Percentiles rank a stretch among this genome's conserved stretches.
These are phyloP conservation scores for Penicillium longicatenatum DNA, from an alignment of 495 filamentous ascomycete genomes.

Conservation along the genomic window DNA sequence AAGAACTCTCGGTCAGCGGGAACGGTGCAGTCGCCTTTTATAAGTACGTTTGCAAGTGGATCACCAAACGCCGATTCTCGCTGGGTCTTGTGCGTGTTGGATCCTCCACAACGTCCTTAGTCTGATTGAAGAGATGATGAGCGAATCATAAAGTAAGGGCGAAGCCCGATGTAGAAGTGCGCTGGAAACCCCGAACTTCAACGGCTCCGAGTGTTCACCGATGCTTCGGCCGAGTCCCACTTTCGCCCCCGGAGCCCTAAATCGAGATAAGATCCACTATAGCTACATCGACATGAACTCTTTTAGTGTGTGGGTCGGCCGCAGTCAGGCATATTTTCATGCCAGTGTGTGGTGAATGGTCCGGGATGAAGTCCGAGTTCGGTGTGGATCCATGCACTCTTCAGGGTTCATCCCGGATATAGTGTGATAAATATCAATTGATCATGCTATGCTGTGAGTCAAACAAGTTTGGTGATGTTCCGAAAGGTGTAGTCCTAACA, in stretches of 20 bases:
- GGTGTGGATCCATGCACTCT: no score
- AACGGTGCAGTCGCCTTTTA: neutral
- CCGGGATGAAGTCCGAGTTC: no score
- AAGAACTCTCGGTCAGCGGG: neutral
- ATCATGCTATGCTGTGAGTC: no score
- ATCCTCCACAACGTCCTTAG: neutral
- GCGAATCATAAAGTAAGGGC: neutral
- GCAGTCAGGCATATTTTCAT: no score
- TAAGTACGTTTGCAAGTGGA: neutral
- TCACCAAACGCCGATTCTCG: slow-evolving; percentile 2
- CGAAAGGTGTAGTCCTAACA: no score
- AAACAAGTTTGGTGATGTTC: no score
- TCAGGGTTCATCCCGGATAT: no score
- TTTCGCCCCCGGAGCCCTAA: neutral
- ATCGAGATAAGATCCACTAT: slow-evolving; percentile 5
- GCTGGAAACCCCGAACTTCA: neutral
- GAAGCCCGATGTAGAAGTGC: neutral
- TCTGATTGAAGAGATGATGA: neutral
- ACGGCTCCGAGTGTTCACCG: slow-evolving; percentile 2
- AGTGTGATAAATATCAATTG: no score
- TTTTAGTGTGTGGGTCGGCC: no score
- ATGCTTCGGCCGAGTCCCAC: slow-evolving; percentile 1
- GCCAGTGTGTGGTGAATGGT: neutral
- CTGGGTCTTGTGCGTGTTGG: neutral
- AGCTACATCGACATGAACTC: neutral